These are phyloP conservation scores for Chamaenerion angustifolium DNA, from an alignment of 345 rosid genomes.

Conservation along the genomic window DNA sequence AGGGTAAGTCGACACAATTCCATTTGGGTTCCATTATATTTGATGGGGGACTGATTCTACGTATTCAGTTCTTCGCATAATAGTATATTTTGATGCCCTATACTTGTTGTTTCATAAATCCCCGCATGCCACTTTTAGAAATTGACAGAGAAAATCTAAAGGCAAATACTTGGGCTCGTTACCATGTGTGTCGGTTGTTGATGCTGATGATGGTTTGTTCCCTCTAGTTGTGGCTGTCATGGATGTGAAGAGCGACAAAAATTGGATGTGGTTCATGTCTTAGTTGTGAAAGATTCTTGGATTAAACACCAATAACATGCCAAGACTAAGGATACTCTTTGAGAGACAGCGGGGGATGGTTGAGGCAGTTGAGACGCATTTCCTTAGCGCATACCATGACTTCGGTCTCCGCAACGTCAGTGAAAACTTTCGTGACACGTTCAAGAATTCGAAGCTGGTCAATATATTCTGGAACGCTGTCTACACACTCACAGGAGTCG, in stretches of 20 bases:
- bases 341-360: conserved; percentile 76
- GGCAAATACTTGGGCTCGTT: conserved; percentile 85
- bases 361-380: conserved; percentile 95
- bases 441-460: conserved; percentile 80
- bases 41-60: no score
- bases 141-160: conserved; percentile 74
- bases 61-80: no score
- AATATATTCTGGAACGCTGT: conserved; percentile 96
- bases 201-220: conserved; percentile 75
- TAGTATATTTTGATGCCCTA: no score
- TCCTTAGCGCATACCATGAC: conserved; percentile 90
- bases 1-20: no score
- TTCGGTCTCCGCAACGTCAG: conserved; percentile 83
- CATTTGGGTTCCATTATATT: no score
- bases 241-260: conserved; percentile 68
- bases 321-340: conserved; percentile 89
- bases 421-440: conserved; percentile 85
- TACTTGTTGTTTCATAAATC: conserved; percentile 78
- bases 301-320: conserved; percentile 83
- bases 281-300: conserved; percentile 93
- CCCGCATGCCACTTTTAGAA: conserved; percentile 91
- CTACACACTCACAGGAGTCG: conserved; percentile 75
- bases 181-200: conserved; percentile 89
- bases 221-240: conserved; percentile 87
- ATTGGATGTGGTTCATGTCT: conserved; percentile 98